A percentile compares a stretch with the other conserved stretches of the same genome.
These are phyloP conservation scores for Paramyrothecium sp. DNA, from an alignment of 2,329 filamentous ascomycete species.

Conservation along the genomic window DNA sequence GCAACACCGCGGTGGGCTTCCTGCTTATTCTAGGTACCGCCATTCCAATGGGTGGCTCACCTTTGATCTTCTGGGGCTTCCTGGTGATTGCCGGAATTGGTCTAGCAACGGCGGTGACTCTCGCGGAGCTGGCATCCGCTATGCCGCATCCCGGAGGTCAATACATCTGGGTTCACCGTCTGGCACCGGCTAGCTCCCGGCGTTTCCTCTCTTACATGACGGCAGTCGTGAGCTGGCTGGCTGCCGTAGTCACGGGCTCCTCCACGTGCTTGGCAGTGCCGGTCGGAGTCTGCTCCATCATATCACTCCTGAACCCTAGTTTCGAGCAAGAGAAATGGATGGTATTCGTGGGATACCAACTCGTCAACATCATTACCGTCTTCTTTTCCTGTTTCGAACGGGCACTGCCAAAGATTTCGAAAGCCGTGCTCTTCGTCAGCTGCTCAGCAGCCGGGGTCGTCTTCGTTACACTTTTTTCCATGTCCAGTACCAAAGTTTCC, in stretches of 20 bases:
- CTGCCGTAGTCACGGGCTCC: constrained; percentile 19
- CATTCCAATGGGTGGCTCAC: constrained; percentile 18
- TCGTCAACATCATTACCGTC: constrained; percentile 19
- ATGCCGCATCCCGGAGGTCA: constrained; percentile 26
- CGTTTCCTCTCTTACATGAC: constrained; percentile 20
- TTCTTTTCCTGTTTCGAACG: constrained; percentile 18
- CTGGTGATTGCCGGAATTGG: constrained; percentile 19
- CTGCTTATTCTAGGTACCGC: constrained; percentile 18
- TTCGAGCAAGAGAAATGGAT: constrained; percentile 24
- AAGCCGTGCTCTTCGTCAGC: constrained; percentile 20
- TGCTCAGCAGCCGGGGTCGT: constrained; percentile 17
- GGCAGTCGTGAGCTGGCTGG: constrained; percentile 23
- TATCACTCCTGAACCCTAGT: constrained; percentile 16
- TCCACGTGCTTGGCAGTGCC: constrained; percentile 21
- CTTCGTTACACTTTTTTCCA: constrained; percentile 23
- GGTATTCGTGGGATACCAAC: constrained; percentile 22
- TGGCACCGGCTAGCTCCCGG: constrained; percentile 12
- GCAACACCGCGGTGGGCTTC: constrained; percentile 20
- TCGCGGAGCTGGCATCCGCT: constrained; percentile 24
- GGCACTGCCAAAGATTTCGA: constrained; percentile 21
- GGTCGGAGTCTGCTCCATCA: constrained; percentile 15
- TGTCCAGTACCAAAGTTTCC: constrained; percentile 12
- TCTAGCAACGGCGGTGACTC: constrained; percentile 19
- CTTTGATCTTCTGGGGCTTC: constrained; percentile 23
- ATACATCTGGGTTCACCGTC: constrained; percentile 22